phyloP scores from a whole-genome alignment of 225 moss, liverwort and hornwort species.

The Straminergon stramineum region DNA sequence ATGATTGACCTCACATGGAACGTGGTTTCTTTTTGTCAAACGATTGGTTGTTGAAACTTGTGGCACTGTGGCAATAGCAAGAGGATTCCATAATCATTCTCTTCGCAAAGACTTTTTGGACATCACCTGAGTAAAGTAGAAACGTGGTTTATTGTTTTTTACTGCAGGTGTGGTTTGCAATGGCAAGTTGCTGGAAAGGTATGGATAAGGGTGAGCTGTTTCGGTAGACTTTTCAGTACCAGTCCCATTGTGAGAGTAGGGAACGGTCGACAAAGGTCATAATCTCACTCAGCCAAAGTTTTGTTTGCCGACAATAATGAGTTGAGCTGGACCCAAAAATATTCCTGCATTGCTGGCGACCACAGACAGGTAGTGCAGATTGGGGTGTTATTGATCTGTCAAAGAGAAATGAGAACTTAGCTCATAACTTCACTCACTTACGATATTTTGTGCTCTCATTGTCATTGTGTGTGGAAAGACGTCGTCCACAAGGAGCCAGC shows the following conservation, averaged over 20 bases:
- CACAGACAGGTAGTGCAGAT: neutral
- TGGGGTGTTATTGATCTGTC: neutral
- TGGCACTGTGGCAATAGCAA: neutral
- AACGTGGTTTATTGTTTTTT: neutral
- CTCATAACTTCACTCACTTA: neutral
- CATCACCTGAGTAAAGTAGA: neutral
- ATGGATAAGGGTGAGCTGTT: neutral
- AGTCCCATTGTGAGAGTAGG: neutral
- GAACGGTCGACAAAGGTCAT: neutral
- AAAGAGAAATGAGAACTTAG: neutral
- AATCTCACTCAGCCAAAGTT: neutral
- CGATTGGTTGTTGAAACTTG: neutral
- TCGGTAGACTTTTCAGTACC: neutral
- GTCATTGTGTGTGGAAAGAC: neutral
- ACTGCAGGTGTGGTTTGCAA: neutral
- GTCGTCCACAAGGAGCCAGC: neutral
- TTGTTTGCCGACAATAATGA: neutral
- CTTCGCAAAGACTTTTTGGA: neutral
- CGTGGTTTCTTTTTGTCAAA: neutral
- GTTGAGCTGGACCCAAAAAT: neutral
- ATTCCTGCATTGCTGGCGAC: neutral
- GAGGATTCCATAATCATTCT: neutral
- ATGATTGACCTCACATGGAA: neutral
- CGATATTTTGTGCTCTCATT: neutral
- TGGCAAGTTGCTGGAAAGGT: neutral